Percentiles rank a stretch among this genome's conserved stretches.
Conservation (phyloP, 768 basidiomycete genomes). For the Naganishia friedmannii region DNA sequence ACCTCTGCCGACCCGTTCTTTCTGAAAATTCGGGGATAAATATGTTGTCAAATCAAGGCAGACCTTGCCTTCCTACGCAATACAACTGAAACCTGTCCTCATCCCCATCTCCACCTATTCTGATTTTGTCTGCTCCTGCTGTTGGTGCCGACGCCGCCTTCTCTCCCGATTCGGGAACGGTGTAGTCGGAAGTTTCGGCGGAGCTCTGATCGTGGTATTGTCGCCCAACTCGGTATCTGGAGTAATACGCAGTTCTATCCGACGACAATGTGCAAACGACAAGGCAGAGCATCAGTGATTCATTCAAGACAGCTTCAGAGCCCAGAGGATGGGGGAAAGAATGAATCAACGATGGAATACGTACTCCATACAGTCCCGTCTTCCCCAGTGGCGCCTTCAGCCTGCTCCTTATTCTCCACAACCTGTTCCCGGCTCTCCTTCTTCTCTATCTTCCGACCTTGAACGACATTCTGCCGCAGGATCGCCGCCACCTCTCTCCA, state of each 20-base stretch:
- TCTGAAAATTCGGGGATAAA: neutral
- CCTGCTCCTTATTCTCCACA: neutral
- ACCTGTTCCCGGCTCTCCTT: conserved; percentile 33
- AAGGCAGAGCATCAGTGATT: neutral
- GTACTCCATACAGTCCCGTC: conserved; percentile 21
- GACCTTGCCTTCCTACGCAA: neutral
- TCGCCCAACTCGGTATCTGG: conserved; percentile 80
- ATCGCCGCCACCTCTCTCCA: conserved; percentile 71
- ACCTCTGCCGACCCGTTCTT: no score
- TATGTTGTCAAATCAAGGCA: neutral
- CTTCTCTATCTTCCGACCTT: conserved; percentile 61
- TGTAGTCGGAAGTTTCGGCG: conserved; percentile 50
- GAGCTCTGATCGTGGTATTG: conserved; percentile 72
- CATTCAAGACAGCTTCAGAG: neutral
- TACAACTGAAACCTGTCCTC: conserved; percentile 3
- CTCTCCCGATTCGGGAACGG: conserved; percentile 47
- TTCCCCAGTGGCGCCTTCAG: conserved; percentile 16
- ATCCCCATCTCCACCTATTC: neutral
- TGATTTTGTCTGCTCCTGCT: neutral
- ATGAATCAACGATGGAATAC: conserved; percentile 4
- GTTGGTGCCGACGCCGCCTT: conserved; percentile 27
- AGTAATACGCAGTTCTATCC: conserved; percentile 67
- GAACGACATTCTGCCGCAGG: conserved; percentile 78
- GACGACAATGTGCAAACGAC: neutral
- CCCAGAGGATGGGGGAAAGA: neutral